Evolutionary conservation across 768 basidiomycete species (phyloP).

Genomic region (Lyophyllum atratum): DNA sequence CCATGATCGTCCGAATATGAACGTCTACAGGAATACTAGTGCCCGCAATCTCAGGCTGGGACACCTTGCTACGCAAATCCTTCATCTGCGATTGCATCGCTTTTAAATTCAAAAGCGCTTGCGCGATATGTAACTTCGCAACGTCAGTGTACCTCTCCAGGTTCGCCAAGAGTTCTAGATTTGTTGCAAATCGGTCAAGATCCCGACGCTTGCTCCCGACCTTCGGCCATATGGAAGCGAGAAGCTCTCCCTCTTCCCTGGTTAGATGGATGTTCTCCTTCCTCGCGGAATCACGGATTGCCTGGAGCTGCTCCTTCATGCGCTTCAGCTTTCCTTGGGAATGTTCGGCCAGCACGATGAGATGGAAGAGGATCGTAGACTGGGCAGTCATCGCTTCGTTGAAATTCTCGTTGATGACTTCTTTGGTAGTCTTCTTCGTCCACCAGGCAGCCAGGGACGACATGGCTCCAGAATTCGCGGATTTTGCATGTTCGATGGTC

Average conservation of each 20-base stretch:
- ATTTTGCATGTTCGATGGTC: conserved; percentile 34
- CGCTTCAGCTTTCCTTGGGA: conserved; percentile 41
- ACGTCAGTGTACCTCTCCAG: conserved; percentile 42
- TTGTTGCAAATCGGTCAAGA: conserved; percentile 32
- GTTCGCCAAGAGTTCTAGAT: conserved; percentile 38
- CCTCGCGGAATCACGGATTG: conserved; percentile 41
- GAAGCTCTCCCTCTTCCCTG: conserved; percentile 35
- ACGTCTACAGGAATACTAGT: conserved; percentile 51
- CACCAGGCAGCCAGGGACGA: conserved; percentile 3
- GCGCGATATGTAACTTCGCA: conserved; percentile 47
- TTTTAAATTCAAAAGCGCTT: conserved; percentile 44
- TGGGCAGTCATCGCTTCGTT: conserved; percentile 45
- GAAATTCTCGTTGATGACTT: conserved; percentile 26
- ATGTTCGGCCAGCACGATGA: conserved; percentile 45
- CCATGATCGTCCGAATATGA: conserved; percentile 51
- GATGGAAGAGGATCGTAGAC: conserved; percentile 35
- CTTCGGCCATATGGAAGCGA: conserved; percentile 51
- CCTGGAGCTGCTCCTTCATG: conserved; percentile 42
- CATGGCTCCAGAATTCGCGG: conserved; percentile 3
- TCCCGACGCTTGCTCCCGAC: conserved; percentile 46
- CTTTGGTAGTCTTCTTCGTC: conserved; percentile 14
- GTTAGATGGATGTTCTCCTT: conserved; percentile 40
- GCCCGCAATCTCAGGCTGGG: conserved; percentile 47
- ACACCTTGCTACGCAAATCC: conserved; percentile 49
- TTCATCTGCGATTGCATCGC: conserved; percentile 54